A percentile compares a stretch with the other conserved stretches of the same genome.
These are phyloP conservation scores for Magnolia officinalis DNA, from an alignment of 164 flowering plant species.

Conservation along the genomic window DNA sequence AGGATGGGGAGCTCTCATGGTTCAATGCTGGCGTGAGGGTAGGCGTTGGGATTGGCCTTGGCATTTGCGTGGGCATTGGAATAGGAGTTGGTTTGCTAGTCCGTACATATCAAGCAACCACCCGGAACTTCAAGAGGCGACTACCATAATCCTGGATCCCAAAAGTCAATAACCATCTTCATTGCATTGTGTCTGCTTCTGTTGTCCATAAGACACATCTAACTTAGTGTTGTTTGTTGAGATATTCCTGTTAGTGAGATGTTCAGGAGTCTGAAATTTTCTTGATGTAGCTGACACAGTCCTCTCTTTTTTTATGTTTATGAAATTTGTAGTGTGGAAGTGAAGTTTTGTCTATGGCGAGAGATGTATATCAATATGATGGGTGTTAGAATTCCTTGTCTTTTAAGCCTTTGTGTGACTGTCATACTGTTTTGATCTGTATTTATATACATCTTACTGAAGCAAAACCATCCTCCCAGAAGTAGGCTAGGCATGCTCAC, in stretches of 20 bases:
- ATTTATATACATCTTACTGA: not conserved
- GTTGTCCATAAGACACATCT: not conserved
- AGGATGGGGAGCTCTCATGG: constrained; percentile 85
- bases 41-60: constrained; percentile 88
- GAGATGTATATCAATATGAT: not conserved
- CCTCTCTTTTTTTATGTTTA: not conserved
- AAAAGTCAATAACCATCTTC: too few species aligned
- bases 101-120: constrained; percentile 74
- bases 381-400: not conserved
- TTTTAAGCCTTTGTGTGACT: too few species aligned
- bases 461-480: not conserved
- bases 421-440: not conserved
- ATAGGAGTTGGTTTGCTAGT: constrained; percentile 78
- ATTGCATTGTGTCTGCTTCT: too few species aligned
- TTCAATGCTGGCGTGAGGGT: constrained; percentile 89
- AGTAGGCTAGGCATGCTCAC: too few species aligned
- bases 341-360: not conserved
- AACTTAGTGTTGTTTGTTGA: constrained; percentile 14
- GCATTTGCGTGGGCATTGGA: constrained; percentile 76
- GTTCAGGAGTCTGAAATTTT: not conserved
- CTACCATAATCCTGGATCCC: constrained; percentile 24
- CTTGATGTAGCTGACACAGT: constrained; percentile 18
- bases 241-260: constrained; percentile 9
- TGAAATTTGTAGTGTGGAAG: not conserved
- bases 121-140: constrained; percentile 59